Evolutionary conservation across 2,329 filamentous ascomycete genomes (phyloP), one percentile per base, ranked within the genome.

Genomic region (Lasiodiplodia sp.): DNA sequence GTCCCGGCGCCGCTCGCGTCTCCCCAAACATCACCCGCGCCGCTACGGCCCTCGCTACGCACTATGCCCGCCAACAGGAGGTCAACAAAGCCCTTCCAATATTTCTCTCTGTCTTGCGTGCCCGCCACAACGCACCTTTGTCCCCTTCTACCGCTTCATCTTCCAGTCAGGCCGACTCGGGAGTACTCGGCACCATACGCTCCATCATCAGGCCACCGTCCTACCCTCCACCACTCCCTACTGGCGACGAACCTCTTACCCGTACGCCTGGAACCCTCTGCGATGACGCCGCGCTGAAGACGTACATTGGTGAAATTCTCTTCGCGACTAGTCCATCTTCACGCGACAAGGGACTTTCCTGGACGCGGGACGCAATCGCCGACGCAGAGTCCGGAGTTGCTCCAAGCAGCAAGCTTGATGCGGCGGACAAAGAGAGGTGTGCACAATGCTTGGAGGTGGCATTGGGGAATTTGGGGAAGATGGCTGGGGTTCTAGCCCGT

Each of bases 251-350:
- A 3, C 85, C 90, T 0, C 88, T 94, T 0, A 80, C 85, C 68
- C 90, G 92, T 57, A 87, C 87, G 67, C 76, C 88, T 11, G 83
- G 86, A 34, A 88, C 92, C 7, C 86, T 87, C 47, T 97, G 94
- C 79, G 91, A 96, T 72, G 94, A 97, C 79, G 93, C 94, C 2
- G 93, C 89, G 0, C 81, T 97, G 16, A 94, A 93, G 84, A 86
- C 94, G 28, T 96, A 97, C 79, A 95, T 98, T 71, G 95, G 95
- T 69, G 95, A 98, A 81, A 97, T 98, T 64, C 86, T 98, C 38
- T 97, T 92, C 78, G 88, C 92, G 0, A 87, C 87, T 4, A 86
- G 87, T n/a, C 81, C 83, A 4, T 70, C 76, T 4, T 79, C 78
- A 64, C 66, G 69, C 67, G 89, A 92, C 60, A 90, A 91, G 70